Conservation (phyloP, 176 grass and related monocot species). For the Poa annua region DNA sequence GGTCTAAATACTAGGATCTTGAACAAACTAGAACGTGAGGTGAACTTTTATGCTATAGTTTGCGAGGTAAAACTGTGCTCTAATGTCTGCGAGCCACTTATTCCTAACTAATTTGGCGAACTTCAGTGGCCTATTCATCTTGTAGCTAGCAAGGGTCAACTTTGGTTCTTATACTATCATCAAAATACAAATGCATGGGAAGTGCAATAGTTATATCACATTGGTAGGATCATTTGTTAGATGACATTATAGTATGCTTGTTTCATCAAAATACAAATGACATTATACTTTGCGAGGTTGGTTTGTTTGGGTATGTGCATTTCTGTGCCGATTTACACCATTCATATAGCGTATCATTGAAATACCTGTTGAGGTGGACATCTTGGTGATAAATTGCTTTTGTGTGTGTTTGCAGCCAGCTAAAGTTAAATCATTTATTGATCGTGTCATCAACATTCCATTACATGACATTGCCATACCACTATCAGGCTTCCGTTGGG, state of each 20-base stretch:
- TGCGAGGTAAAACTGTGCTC: not conserved
- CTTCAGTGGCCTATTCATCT: not conserved
- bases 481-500: conserved; percentile 90
- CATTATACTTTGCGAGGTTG: conserved; percentile 22
- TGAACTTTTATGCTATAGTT: not conserved
- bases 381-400: conserved; percentile 42
- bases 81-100: not conserved
- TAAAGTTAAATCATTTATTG: conserved; percentile 97
- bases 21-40: conserved; percentile 10
- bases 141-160: not conserved
- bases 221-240: conserved; percentile 1
- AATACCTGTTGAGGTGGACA: not conserved
- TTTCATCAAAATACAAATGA: too few species aligned
- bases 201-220: not conserved
- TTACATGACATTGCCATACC: conserved; percentile 98
- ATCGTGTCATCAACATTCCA: conserved; percentile 91
- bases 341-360: conserved; percentile 11
- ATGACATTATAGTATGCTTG: conserved; percentile 16
- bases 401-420: conserved; percentile 69
- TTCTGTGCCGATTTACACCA: not conserved
- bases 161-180: not conserved
- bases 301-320: not conserved
- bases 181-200: not conserved
- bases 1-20: not conserved
- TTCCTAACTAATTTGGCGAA: not conserved